Conservation (phyloP, 2,329 filamentous ascomycete species). For the Coniochaeta pulveracea region DNA sequence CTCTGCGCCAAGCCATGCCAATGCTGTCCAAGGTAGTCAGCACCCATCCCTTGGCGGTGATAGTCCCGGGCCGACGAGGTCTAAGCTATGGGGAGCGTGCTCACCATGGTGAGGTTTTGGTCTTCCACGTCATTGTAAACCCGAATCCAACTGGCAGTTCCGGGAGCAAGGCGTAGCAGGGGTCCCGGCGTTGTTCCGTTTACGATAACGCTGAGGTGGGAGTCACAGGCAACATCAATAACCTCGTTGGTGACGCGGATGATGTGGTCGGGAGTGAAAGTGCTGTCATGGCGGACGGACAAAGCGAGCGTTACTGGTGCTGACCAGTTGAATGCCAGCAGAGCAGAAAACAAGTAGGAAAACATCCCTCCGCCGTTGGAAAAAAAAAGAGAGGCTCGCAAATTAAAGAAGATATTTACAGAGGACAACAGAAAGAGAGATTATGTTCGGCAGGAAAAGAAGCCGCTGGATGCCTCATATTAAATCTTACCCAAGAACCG, state of each 20-base stretch:
- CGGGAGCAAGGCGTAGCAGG: slow-evolving; percentile 30
- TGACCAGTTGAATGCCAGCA: slow-evolving; percentile 3
- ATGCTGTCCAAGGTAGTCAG: slow-evolving; percentile 33
- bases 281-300: slow-evolving; percentile 13
- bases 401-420: too few relatives aligned
- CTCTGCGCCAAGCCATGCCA: slow-evolving; percentile 55
- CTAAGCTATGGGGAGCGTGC: slow-evolving; percentile 1
- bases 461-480: too few relatives aligned
- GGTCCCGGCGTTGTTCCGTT: slow-evolving; percentile 44
- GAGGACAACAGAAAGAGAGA: too few relatives aligned
- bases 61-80: not conserved
- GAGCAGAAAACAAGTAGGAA: not conserved
- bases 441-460: too few relatives aligned
- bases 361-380: too few relatives aligned
- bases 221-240: slow-evolving; percentile 29
- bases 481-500: too few relatives aligned
- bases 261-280: slow-evolving; percentile 29
- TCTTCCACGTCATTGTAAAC: slow-evolving; percentile 46
- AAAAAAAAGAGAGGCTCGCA: not conserved
- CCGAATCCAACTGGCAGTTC: slow-evolving; percentile 38
- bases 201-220: slow-evolving; percentile 29
- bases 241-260: slow-evolving; percentile 30
- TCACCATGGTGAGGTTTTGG: slow-evolving; percentile 45
- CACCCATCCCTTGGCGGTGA: too few relatives aligned
- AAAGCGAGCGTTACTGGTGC: not conserved